These are phyloP conservation scores for Clitoria ternatea DNA, from an alignment of 306 rosid genomes.

Conservation along the genomic window DNA sequence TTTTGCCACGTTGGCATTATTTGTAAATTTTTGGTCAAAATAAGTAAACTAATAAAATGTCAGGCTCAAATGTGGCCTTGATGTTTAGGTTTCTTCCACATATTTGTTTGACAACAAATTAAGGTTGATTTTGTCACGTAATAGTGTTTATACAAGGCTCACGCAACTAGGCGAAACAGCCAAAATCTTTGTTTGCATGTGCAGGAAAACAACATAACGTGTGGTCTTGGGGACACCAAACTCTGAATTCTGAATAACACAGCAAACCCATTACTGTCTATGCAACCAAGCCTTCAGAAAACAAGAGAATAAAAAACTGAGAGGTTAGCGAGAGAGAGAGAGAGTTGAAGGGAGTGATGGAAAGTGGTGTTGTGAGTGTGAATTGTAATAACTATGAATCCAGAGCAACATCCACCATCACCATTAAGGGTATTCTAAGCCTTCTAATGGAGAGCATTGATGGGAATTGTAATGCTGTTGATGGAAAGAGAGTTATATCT, in stretches of 20 bases:
- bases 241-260: not conserved
- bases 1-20: too few species aligned
- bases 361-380: conserved; percentile 31
- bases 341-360: conserved; percentile 20
- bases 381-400: conserved; percentile 26
- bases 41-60: not conserved
- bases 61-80: not conserved
- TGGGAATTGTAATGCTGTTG: not conserved
- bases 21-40: too few species aligned
- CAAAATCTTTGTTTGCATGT: conserved; percentile 12
- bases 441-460: conserved; percentile 51
- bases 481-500: conserved; percentile 46
- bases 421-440: conserved; percentile 82
- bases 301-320: too few species aligned
- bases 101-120: not conserved
- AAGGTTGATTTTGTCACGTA: not conserved
- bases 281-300: not conserved
- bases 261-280: not conserved
- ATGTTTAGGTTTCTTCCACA: not conserved
- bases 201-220: conserved; percentile 19
- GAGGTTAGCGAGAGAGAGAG: not conserved
- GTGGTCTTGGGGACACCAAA: conserved; percentile 34
- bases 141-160: not conserved
- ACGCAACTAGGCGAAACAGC: not conserved
- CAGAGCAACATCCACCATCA: conserved; percentile 52